Evolutionary conservation across 176 grass and related monocot species (phyloP).

Genomic region (Avena atlantica): DNA sequence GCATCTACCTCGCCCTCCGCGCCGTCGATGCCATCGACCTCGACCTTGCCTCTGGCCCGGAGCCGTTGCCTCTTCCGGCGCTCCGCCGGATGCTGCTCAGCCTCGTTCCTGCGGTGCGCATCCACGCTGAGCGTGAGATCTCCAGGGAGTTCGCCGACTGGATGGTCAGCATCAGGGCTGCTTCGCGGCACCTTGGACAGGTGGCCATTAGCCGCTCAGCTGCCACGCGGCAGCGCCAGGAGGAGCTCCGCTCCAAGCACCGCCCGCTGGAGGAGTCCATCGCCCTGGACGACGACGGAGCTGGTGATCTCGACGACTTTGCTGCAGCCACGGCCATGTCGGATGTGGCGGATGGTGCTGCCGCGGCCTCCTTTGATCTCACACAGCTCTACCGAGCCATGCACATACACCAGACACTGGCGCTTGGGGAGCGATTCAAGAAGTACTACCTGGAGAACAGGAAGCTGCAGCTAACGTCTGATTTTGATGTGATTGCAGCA

Average conservation of each 20-base stretch:
- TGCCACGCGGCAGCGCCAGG: slow-evolving; percentile 82
- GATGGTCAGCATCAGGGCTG: slow-evolving; percentile 96
- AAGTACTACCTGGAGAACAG: slow-evolving; percentile 97
- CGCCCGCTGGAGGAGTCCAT: slow-evolving; percentile 70
- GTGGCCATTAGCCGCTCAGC: slow-evolving; percentile 91
- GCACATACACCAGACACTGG: slow-evolving; percentile 90
- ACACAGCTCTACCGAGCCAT: slow-evolving; percentile 92
- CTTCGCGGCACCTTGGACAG: slow-evolving; percentile 90
- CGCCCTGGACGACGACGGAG: slow-evolving; percentile 76
- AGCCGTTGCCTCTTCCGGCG: slow-evolving; percentile 67
- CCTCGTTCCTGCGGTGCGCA: slow-evolving; percentile 74
- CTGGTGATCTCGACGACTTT: slow-evolving; percentile 79
- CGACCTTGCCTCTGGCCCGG: slow-evolving; percentile 59
- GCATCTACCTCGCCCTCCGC: slow-evolving; percentile 85
- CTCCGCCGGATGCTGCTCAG: slow-evolving; percentile 79
- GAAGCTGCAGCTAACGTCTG: slow-evolving; percentile 95
- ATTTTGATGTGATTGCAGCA: slow-evolving; percentile 92
- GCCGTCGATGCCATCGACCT: slow-evolving; percentile 83
- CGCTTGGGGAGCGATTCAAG: slow-evolving; percentile 79
- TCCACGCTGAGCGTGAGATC: slow-evolving; percentile 89
- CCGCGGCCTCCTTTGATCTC: slow-evolving; percentile 76
- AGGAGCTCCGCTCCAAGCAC: slow-evolving; percentile 86
- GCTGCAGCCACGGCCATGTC: slow-evolving; percentile 62
- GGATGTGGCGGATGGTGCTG: slow-evolving; percentile 49
- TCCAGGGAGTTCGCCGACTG: slow-evolving; percentile 91